Percentiles rank a stretch among this genome's conserved stretches.
These are phyloP conservation scores for Brasenia schreberi DNA, from an alignment of 164 flowering plant genomes.

Conservation along the genomic window DNA sequence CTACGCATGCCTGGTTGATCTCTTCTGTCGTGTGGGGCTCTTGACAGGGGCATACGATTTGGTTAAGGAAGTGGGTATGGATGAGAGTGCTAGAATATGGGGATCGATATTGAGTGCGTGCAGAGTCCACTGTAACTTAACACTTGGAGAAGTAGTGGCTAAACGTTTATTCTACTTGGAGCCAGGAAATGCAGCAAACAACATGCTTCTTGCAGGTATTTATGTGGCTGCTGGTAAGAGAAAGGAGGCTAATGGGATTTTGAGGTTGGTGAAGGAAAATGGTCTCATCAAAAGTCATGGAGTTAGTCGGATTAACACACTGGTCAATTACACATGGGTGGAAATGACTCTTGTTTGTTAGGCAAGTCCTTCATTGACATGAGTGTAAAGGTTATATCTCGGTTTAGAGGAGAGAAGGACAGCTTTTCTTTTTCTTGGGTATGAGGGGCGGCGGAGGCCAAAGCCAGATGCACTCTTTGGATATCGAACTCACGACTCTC, in stretches of 20 bases:
- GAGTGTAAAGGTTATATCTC: too few relatives aligned
- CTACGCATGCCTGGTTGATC: conserved; percentile 9
- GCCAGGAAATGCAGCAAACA: conserved; percentile 7
- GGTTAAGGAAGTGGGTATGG: neutral
- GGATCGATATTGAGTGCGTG: conserved; percentile 11
- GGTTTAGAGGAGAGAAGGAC: too few relatives aligned
- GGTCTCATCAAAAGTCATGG: conserved; percentile 3
- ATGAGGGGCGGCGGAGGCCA: too few relatives aligned
- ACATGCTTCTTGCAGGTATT: conserved; percentile 8
- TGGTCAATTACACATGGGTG: too few relatives aligned
- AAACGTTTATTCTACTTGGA: conserved; percentile 5
- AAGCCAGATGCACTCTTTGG: too few relatives aligned
- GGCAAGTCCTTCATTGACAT: too few relatives aligned
- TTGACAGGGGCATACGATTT: conserved; percentile 5
- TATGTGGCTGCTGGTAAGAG: conserved; percentile 2
- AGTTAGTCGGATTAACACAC: conserved; percentile 2
- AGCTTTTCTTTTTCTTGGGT: too few relatives aligned
- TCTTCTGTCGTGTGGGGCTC: conserved; percentile 8
- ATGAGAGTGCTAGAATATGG: conserved; percentile 4
- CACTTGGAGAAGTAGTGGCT: conserved; percentile 7
- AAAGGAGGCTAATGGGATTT: conserved; percentile 7
- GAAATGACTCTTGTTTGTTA: too few relatives aligned
- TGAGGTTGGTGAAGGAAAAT: conserved; percentile 6
- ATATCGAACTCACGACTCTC: too few relatives aligned
- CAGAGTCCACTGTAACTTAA: conserved; percentile 4